Evolutionary conservation across 345 rosid genomes (phyloP).

Genomic region (Populus deltoides): DNA sequence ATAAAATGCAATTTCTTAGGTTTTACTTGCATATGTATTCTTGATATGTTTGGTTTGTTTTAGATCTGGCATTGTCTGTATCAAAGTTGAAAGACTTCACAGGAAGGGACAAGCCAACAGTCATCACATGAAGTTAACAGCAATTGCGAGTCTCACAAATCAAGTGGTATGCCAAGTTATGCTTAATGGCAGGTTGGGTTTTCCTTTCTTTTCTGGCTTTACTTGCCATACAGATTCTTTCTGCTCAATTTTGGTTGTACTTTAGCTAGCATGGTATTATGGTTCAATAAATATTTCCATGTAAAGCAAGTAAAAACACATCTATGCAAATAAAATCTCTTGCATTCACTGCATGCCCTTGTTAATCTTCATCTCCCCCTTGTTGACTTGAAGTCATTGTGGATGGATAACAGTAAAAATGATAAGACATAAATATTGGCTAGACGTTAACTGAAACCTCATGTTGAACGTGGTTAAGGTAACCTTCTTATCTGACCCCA

Average conservation of each 20-base stretch:
- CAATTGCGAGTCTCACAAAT: not conserved
- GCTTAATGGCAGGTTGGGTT: conserved; percentile 23
- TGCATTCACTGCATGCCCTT: not conserved
- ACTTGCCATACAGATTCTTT: conserved; percentile 1
- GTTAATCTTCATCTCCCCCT: not conserved
- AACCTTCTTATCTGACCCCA: not conserved
- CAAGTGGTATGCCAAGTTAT: conserved; percentile 15
- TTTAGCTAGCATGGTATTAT: conserved; percentile 14
- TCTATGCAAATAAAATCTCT: conserved; percentile 11
- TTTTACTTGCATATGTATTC: not conserved
- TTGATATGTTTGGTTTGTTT: conserved; percentile 21
- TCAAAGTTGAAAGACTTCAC: conserved; percentile 90
- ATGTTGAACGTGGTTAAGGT: not conserved
- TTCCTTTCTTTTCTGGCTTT: conserved; percentile 20
- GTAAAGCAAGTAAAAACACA: conserved; percentile 18
- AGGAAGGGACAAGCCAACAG: conserved; percentile 94
- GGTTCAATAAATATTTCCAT: conserved; percentile 24
- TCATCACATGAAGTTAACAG: conserved; percentile 55
- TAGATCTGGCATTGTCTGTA: conserved; percentile 78
- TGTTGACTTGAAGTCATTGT: not conserved
- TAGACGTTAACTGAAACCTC: not conserved
- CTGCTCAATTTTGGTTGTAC: conserved; percentile 40
- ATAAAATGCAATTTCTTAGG: not conserved
- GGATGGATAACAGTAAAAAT: not conserved
- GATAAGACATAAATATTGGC: not conserved